These are phyloP conservation scores for Linnemannia hyalina DNA, from an alignment of 192 early-diverging fungal species.

Conservation along the genomic window DNA sequence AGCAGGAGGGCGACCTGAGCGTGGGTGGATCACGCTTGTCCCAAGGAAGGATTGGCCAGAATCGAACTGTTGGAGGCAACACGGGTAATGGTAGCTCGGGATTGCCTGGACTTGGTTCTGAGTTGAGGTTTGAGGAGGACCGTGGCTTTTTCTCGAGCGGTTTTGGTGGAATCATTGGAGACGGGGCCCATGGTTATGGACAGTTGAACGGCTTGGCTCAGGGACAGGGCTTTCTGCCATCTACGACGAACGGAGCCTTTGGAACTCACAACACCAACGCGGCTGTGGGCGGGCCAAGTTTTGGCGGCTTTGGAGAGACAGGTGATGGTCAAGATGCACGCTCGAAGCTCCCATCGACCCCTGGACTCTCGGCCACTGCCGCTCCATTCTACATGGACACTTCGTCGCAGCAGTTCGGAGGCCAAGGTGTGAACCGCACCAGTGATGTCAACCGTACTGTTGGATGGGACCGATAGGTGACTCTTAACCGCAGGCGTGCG, in stretches of 20 bases:
- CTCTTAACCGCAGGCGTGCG: background rate
- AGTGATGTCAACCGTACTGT: conserved; percentile 10
- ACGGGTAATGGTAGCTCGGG: background rate
- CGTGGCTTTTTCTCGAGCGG: conserved; percentile 46
- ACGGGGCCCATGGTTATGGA: conserved; percentile 32
- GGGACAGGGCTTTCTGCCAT: background rate
- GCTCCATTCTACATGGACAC: conserved; percentile 31
- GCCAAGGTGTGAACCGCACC: conserved; percentile 8
- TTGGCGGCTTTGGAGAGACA: conserved; percentile 22
- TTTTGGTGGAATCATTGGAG: conserved; percentile 51
- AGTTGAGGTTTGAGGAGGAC: conserved; percentile 35
- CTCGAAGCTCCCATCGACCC: background rate
- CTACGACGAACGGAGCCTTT: background rate
- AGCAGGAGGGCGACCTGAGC: conserved; percentile 26
- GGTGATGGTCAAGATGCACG: background rate
- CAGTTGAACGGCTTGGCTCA: background rate
- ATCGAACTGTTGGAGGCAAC: background rate
- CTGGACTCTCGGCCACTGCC: conserved; percentile 16
- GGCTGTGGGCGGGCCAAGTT: background rate
- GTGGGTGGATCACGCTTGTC: conserved; percentile 16
- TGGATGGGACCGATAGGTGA: conserved; percentile 34
- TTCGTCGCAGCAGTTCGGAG: background rate
- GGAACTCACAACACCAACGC: background rate
- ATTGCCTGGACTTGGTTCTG: conserved; percentile 4
- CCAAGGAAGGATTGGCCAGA: conserved; percentile 14